Percentiles rank a stretch among this genome's conserved stretches.
These are phyloP conservation scores for Vaccinium darrowii DNA, from an alignment of 148 eudicot genomes.

Conservation along the genomic window DNA sequence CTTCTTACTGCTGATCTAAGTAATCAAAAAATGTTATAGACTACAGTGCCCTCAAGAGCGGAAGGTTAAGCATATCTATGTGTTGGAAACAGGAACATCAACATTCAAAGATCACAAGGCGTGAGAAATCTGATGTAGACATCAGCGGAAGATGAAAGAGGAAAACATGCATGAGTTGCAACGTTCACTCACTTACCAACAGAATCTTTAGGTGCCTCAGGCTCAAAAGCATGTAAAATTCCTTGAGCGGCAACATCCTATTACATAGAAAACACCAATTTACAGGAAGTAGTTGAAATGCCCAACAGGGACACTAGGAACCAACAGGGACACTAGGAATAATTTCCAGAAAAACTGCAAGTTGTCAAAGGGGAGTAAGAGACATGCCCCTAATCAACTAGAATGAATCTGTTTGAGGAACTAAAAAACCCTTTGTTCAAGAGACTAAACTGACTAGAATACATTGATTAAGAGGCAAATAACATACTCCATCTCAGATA, in stretches of 20 bases:
- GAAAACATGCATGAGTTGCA: neutral
- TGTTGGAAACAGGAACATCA: neutral
- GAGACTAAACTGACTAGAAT: neutral
- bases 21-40: neutral
- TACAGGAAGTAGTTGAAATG: neutral
- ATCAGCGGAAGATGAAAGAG: constrained; percentile 2
- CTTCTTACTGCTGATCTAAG: neutral
- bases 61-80: neutral
- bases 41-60: neutral
- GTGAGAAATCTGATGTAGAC: neutral
- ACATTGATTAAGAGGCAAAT: neutral
- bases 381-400: neutral
- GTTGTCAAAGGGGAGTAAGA: neutral
- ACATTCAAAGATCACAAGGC: neutral
- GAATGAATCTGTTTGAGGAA: neutral
- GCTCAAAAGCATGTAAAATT: constrained; percentile 73
- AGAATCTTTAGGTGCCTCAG: constrained; percentile 41
- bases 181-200: constrained; percentile 44
- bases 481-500: too few species aligned
- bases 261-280: constrained; percentile 10
- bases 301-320: neutral
- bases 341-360: neutral
- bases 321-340: neutral
- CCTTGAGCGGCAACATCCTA: constrained; percentile 32
- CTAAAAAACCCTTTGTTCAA: neutral